Evolutionary conservation across 2,329 filamentous ascomycete species (phyloP).

Genomic region (Penicillium sp.): DNA sequence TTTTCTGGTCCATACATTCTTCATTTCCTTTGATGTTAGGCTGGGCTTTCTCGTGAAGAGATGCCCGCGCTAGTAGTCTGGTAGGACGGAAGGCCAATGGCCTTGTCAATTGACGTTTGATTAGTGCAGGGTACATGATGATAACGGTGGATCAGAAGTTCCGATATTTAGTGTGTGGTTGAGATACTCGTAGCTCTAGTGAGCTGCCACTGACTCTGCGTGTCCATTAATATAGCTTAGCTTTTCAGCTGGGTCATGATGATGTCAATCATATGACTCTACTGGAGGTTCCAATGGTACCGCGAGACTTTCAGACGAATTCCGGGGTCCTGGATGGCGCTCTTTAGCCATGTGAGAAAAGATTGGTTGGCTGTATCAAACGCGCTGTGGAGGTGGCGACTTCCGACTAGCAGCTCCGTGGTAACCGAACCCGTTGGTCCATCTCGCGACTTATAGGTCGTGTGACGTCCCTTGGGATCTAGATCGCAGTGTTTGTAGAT

Average conservation of each 20-base stretch:
- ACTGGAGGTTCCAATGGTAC: not conserved
- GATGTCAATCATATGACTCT: slow-evolving; percentile 19
- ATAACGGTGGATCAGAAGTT: not conserved
- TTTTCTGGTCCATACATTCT: slow-evolving; percentile 11
- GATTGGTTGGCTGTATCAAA: slow-evolving; percentile 9
- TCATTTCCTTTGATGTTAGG: slow-evolving; percentile 7
- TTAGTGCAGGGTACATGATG: slow-evolving; percentile 16
- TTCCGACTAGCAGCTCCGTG: slow-evolving; percentile 4
- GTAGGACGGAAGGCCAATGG: slow-evolving; percentile 9
- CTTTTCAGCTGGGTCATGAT: slow-evolving; percentile 5
- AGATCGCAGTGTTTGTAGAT: not conserved
- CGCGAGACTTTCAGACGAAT: not conserved
- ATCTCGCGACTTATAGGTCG: not conserved
- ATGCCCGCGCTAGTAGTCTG: slow-evolving; percentile 10
- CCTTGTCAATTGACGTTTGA: slow-evolving; percentile 12
- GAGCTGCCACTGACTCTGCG: not conserved
- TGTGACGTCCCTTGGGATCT: not conserved
- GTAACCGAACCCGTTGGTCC: too few relatives aligned
- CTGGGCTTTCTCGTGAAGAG: slow-evolving; percentile 12
- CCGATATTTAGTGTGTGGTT: not conserved
- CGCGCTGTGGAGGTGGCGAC: slow-evolving; percentile 18
- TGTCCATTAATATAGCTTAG: not conserved
- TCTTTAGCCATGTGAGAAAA: not conserved
- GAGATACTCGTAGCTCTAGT: not conserved
- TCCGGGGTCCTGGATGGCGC: not conserved